phyloP scores from a whole-genome alignment of 1,284 basidiomycete genomes.

The Sutorius eximius region DNA sequence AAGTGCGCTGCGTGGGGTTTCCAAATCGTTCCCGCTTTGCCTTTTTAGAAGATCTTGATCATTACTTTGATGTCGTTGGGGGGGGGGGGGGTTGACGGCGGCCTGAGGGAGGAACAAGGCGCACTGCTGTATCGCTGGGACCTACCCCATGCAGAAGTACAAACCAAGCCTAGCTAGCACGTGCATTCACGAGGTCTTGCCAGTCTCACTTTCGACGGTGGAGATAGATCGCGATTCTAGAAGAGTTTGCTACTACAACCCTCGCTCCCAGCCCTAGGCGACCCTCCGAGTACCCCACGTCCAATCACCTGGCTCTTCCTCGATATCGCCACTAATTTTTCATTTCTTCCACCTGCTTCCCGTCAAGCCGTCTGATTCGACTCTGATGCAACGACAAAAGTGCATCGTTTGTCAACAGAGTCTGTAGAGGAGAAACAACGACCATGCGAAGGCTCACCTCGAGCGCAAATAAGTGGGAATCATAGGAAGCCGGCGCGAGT shows the following conservation, averaged over 20 bases:
- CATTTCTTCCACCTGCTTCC: neutral
- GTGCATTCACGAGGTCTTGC: too few species aligned
- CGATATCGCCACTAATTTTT: neutral
- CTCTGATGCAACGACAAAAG: neutral
- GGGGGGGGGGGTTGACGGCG: conserved; percentile 14
- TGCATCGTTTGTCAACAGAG: neutral
- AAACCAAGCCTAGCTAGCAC: too few species aligned
- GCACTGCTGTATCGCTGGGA: too few species aligned
- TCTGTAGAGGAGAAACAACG: neutral
- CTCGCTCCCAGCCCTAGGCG: neutral
- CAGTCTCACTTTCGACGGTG: too few species aligned
- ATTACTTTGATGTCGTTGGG: conserved; percentile 16
- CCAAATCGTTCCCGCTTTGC: conserved; percentile 35
- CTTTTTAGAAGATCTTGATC: conserved; percentile 12
- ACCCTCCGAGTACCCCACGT: neutral
- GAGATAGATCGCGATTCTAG: too few species aligned
- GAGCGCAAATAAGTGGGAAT: conserved; percentile 75
- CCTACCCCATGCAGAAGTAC: too few species aligned
- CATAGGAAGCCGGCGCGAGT: conserved; percentile 72
- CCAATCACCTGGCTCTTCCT: too few species aligned
- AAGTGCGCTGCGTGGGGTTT: conserved; percentile 37
- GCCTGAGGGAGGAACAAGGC: neutral
- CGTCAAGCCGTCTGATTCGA: conserved; percentile 22
- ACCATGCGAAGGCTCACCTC: conserved; percentile 46
- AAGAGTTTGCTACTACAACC: neutral